Evolutionary conservation across 192 early-diverging fungal genomes (phyloP).

Genomic region (Coemansia sp.): DNA sequence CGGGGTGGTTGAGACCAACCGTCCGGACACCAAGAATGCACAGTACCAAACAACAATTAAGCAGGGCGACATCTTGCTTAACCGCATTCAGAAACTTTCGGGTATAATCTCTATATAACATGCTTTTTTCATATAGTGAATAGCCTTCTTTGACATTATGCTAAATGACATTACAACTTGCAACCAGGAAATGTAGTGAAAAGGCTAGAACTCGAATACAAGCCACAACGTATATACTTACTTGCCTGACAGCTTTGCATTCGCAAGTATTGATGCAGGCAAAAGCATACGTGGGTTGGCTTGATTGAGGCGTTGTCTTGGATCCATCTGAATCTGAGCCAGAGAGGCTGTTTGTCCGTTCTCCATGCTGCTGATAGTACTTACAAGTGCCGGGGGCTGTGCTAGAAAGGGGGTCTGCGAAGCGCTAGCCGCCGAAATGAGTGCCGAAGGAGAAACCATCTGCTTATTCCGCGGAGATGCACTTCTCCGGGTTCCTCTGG

Average conservation of each 20-base stretch:
- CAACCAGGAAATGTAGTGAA: neutral
- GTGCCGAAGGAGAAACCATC: neutral
- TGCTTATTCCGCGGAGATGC: neutral
- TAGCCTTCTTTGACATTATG: neutral
- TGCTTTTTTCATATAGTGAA: neutral
- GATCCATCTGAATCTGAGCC: conserved; percentile 5
- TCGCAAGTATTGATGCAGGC: conserved; percentile 19
- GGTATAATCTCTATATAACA: conserved; percentile 85
- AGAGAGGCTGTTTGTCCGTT: neutral
- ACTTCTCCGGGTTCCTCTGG: conserved; percentile 2
- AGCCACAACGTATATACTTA: neutral
- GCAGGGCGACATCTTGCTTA: conserved; percentile 93
- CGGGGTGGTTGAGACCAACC: conserved; percentile 96
- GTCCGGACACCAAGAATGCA: conserved; percentile 97
- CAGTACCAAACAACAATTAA: conserved; percentile 97
- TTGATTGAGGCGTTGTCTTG: conserved; percentile 1
- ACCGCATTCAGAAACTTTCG: conserved; percentile 93
- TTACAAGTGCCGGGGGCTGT: conserved; percentile 12
- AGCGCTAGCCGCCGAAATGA: neutral
- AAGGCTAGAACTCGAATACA: neutral
- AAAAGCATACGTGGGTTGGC: conserved; percentile 2
- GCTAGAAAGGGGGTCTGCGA: neutral
- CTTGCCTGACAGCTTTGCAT: conserved; percentile 9
- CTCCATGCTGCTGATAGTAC: neutral
- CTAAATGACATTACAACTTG: neutral